These are phyloP conservation scores for Chytriomyces hyalinus DNA, from an alignment of 192 early-diverging fungal species.

Conservation along the genomic window DNA sequence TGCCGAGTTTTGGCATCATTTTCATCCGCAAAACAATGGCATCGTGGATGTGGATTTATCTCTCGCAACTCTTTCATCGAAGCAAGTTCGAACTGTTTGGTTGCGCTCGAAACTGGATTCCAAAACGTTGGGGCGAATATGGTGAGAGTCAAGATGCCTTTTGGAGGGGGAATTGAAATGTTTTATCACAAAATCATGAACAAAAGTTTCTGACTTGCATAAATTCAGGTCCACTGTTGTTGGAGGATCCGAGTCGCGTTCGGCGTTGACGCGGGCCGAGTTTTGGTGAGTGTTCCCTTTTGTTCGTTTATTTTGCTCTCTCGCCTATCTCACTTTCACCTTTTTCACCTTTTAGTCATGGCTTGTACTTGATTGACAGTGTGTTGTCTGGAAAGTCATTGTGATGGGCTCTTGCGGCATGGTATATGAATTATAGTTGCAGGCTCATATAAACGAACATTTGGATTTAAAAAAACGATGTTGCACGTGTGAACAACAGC, in stretches of 20 bases:
- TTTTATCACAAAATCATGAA: not conserved
- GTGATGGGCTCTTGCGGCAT: not conserved
- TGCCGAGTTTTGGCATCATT: conserved; percentile 1
- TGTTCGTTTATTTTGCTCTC: conserved; percentile 1
- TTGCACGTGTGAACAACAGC: no score
- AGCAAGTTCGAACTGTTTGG: conserved; percentile 38
- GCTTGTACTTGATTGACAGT: conserved; percentile 6
- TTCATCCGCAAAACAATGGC: not conserved
- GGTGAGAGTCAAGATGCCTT: no score
- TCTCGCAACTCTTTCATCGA: not conserved
- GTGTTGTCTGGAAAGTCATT: not conserved
- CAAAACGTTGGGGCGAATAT: conserved; percentile 24
- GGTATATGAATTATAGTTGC: no score
- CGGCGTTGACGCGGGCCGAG: conserved; percentile 3
- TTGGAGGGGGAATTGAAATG: not conserved
- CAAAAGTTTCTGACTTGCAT: no score
- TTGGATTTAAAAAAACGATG: no score
- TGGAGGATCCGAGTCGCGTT: not conserved
- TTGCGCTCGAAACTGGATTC: conserved; percentile 27
- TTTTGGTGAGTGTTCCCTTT: conserved; percentile 26
- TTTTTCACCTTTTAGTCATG: conserved; percentile 8
- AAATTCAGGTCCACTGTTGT: not conserved
- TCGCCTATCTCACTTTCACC: not conserved
- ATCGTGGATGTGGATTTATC: not conserved
- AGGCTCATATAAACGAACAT: no score